A percentile compares a stretch with the other conserved stretches of the same genome.
Evolutionary conservation across 495 filamentous ascomycete species (phyloP).

Genomic region (Geoglossum glabrum): DNA sequence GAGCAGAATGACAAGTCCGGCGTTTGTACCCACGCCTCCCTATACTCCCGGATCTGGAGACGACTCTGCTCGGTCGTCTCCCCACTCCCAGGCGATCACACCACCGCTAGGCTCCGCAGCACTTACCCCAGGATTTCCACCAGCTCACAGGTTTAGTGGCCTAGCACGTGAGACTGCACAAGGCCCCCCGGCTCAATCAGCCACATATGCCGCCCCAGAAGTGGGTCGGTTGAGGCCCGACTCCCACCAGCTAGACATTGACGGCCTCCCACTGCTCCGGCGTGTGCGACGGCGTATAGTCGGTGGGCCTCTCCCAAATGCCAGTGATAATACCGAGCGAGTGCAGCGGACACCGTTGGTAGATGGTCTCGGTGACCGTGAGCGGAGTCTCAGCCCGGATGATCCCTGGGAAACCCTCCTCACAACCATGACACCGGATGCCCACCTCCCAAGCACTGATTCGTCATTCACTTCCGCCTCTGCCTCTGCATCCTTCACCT

Average conservation of each 20-base stretch:
- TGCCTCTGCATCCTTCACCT: conserved; percentile 27
- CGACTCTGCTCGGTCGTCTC: not conserved
- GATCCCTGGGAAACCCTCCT: conserved; percentile 64
- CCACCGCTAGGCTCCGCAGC: not conserved
- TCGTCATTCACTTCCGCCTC: conserved; percentile 59
- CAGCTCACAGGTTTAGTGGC: not conserved
- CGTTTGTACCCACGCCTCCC: not conserved
- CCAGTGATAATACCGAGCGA: not conserved
- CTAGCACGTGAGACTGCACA: not conserved
- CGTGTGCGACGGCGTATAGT: conserved; percentile 14
- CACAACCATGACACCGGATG: conserved; percentile 61
- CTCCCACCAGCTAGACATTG: conserved; percentile 5
- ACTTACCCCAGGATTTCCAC: conserved; percentile 5
- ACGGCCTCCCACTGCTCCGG: conserved; percentile 14
- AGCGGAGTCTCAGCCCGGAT: conserved; percentile 62
- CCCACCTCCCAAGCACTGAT: conserved; percentile 54
- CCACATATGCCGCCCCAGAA: not conserved
- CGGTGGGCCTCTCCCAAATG: conserved; percentile 7
- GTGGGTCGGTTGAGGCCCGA: not conserved
- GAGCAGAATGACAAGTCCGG: not conserved
- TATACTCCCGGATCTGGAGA: not conserved
- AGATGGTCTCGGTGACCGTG: conserved; percentile 68
- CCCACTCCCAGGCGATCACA: not conserved
- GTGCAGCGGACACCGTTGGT: conserved; percentile 11
- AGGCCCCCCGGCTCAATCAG: not conserved